Base-by-base conservation (phyloP, 495 filamentous ascomycete species). In the Thermothielavioides terrestris region DNA sequence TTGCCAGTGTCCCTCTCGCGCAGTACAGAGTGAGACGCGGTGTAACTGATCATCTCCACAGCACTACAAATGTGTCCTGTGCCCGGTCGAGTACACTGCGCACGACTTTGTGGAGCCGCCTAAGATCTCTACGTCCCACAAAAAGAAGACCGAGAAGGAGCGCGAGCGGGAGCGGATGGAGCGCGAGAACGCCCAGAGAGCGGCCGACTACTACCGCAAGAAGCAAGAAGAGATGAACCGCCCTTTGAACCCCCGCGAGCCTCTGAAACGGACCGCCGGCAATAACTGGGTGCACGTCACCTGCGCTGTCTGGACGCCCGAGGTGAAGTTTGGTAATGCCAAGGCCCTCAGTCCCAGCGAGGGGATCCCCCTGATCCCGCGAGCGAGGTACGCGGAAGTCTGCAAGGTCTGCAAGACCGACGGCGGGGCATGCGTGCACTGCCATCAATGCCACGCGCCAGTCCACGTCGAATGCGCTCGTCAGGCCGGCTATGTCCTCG, bases 201-300 rank as follows among this genome's bases (percentile, higher is more conserved):
- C 80, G 1, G 84, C 82, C 43, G 83, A 88, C 17, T 80, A 83
- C 40, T 95, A 95, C 60, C 79, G 80, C 11, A 86, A 85, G 60
- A 80, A 79, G 56, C 94, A 99, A 64, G 80, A 86, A 58, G 83
- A 88, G 22, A 73, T 78, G 59, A 86, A 84, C 50, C 84, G 88
- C 30, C 90, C 94, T 4, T 67, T 84, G 20, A 78, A 85, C 57
- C 92, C 92, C 23, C 86, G 94, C 15, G 92, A 97, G 57, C 83
- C 92, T 3, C 68, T 99, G 45, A 99, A 99, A 71, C 77, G 86
- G 25, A 99, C 92, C 0, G 80, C 83, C 8, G 85, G 88, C 49
- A 96, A 96, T 66, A 96, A 97, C 58, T 99, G 92, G 92, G 86
- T 94, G n/a, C 92, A 99, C 61, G 88, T 96, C 23, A 78, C 82